Base-by-base conservation (phyloP, 805 yeast species). In the Schizosaccharomyces osmophilus region DNA sequence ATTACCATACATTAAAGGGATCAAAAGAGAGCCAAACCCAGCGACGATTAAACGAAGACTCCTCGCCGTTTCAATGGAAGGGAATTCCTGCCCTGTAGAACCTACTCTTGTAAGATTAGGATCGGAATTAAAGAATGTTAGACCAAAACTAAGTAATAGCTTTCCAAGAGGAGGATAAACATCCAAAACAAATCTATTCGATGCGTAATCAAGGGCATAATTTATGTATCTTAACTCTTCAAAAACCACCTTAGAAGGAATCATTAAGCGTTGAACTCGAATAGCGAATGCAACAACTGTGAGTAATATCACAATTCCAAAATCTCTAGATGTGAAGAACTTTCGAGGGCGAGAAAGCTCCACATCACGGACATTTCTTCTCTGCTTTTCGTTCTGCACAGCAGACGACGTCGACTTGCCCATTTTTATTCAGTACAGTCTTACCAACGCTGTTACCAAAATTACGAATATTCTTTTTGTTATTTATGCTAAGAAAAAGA, bases 221-320 rank as follows among this genome's bases (percentile, higher is more conserved):
- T 94, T 94, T 62, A 98, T 98, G 68, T 93, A 93, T 72, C 86
- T 95, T 51, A 85, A 93, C 71, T 90, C 98, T 71, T 88, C 95
- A 66, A 86, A 86, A 13, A 90, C 95, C 45, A 88, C 94, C 36
- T 89, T 81, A 67, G 81, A 73, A 48, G 99, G 99, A 64, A 73
- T 69, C 32, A 78, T 74, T 63, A 93, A 74, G 61, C 78, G 74
- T 65, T 76, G 74, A 61, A 84, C 74, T 66, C 99, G 81, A 60
- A 87, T 78, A 59, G 71, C 67, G 13, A 76, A 64, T 0, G 95
- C 78, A 45, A 82, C 65, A 1, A 76, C 65, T n/a, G 79, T 67
- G 61, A 86, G 55, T 8, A 24, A 24, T 2, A 41, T 8, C 24
- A 41, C 60, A 32, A 57, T 17, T 19, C 22, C 57, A 51, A 24